Conservation (phyloP, 176 grass and related monocot species). For the Thalia dealbata region DNA sequence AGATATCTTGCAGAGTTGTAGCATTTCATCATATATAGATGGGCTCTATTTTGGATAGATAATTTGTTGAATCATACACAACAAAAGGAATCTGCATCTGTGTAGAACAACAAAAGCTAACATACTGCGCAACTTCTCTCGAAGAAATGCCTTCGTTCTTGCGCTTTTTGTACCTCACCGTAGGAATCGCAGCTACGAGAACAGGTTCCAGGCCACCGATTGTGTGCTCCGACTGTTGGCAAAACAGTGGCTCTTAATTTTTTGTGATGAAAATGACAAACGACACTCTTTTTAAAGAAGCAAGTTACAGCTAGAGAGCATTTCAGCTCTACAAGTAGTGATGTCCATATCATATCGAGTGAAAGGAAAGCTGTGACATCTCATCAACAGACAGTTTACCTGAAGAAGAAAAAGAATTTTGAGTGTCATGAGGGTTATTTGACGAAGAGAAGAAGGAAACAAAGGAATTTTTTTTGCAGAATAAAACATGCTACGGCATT, state of each 20-base stretch:
- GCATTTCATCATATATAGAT: not conserved
- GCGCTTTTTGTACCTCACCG: slow-evolving; percentile 60
- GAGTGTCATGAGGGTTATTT: no score
- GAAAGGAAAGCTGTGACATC: no score
- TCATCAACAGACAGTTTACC: no score
- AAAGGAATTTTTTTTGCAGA: no score
- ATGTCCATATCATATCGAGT: no score
- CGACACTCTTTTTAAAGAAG: no score
- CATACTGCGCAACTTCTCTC: slow-evolving; percentile 94
- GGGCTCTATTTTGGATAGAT: not conserved
- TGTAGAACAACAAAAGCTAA: not conserved
- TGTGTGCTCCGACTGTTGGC: slow-evolving; percentile 44
- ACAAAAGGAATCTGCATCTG: not conserved
- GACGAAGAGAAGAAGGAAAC: no score
- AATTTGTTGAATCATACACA: not conserved
- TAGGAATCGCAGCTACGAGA: slow-evolving; percentile 66
- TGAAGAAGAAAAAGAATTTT: no score
- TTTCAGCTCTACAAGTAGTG: slow-evolving; percentile 35
- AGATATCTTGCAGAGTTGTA: not conserved
- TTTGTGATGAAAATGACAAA: no score
- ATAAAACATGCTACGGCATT: no score
- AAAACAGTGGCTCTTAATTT: not conserved
- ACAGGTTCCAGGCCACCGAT: slow-evolving; percentile 73
- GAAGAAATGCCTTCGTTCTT: slow-evolving; percentile 44
- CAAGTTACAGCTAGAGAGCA: not conserved